These are phyloP conservation scores for Asterophora lycoperdoides DNA, from an alignment of 768 basidiomycete genomes.

Conservation along the genomic window DNA sequence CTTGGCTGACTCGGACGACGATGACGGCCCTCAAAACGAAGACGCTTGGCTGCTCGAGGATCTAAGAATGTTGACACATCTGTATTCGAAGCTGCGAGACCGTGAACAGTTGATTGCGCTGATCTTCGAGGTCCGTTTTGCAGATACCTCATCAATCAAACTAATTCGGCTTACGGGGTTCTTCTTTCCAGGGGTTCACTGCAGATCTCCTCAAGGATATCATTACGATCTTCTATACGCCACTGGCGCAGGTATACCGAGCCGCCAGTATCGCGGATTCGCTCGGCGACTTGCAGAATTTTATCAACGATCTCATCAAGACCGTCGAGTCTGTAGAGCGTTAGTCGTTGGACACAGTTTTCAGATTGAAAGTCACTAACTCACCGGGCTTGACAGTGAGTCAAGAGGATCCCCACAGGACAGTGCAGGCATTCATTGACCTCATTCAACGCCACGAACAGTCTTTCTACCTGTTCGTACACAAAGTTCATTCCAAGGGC, in stretches of 20 bases:
- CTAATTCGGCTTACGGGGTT: not conserved
- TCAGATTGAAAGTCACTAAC: not conserved
- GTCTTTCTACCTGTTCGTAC: constrained; percentile 93
- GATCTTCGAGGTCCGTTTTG: constrained; percentile 78
- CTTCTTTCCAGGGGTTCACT: constrained; percentile 69
- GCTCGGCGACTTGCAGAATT: constrained; percentile 84
- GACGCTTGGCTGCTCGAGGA: constrained; percentile 98
- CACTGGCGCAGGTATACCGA: constrained; percentile 93
- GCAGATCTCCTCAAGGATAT: constrained; percentile 96
- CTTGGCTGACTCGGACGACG: constrained; percentile 82
- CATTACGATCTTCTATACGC: constrained; percentile 97
- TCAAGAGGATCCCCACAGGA: constrained; percentile 77
- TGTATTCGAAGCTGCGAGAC: constrained; percentile 79
- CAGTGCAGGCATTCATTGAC: constrained; percentile 91
- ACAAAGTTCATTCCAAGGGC: constrained; percentile 97
- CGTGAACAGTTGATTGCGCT: constrained; percentile 89
- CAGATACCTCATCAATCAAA: not conserved
- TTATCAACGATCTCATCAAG: constrained; percentile 90
- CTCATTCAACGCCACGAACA: constrained; percentile 94
- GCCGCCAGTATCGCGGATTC: constrained; percentile 98
- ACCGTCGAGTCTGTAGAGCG: constrained; percentile 90
- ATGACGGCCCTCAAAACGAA: constrained; percentile 89
- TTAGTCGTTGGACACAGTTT: constrained; percentile 35
- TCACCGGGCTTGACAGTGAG: constrained; percentile 47
- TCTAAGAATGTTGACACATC: constrained; percentile 68